Evolutionary conservation across 2,329 filamentous ascomycete species (phyloP), one percentile per base, ranked within the genome.

Genomic region (Ascomycota sp.): DNA sequence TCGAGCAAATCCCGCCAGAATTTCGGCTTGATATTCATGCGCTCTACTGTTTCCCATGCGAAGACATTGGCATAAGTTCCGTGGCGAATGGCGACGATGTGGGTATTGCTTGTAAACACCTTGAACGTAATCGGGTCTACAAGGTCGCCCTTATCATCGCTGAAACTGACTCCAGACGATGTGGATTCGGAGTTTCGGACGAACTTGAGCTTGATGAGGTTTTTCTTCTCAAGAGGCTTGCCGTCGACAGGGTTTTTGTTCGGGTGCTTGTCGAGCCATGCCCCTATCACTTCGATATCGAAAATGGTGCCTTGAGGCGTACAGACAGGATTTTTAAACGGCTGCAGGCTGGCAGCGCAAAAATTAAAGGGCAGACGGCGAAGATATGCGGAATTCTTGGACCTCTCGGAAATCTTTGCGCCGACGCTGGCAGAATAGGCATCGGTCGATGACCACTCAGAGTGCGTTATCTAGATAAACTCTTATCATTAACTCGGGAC

Each of bases 81-180:
- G 51, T 78, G 72, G 33, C 72, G 66, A 37, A 98, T 63, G 11
- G 85, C 86, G 27, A 95, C 81, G 34, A 98, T 81, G 52, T 95
- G 89, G 4, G 89, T 95, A 52, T 95, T 95, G 50, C 98, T 83
- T 28, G 89, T 98, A 45, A 98, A 82, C 25, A 92, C 79, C 52
- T 98, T 98, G 63, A 80, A 95, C 0, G 85, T 94, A 28, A 98
- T 86, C 0, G 89, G 91, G 44, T 98, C 89, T 37, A 95, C 81
- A 44, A 89, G 79, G 43, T 95, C 89, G 31, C 71, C 78, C 35
- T 65, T 61, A n/a, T n/a, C n/a, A n/a, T n/a, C n/a, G 11, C 59
- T 56, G 9, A 54, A 38, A 3, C 55, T 59, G 7, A 55, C 56
- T 25, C 61, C 55, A 25, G 60, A 54, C 3, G 57, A 55, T 39